Evolutionary conservation across 441 rosid species (phyloP).

Genomic region (Croton setiger): DNA sequence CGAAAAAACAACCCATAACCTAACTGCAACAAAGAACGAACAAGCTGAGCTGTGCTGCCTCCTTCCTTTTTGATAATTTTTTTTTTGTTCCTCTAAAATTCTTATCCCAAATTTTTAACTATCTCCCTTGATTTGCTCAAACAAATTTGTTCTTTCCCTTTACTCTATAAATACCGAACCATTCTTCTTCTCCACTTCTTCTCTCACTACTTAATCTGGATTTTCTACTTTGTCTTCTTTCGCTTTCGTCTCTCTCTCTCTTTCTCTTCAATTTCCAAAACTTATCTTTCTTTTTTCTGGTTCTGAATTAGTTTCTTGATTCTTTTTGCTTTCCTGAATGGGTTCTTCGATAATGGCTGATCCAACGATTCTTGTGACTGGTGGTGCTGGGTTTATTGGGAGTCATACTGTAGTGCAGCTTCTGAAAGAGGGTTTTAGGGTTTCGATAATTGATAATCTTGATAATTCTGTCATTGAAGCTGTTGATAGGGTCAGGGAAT

Average conservation of each 20-base stretch:
- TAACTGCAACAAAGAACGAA: conserved; percentile 1
- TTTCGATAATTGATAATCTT: conserved; percentile 71
- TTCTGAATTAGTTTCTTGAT: background rate
- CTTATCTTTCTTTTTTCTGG: background rate
- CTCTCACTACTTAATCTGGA: background rate
- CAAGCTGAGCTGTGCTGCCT: background rate
- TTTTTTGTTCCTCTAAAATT: conserved; percentile 12
- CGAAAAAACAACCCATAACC: conserved; percentile 5
- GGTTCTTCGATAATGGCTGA: conserved; percentile 46
- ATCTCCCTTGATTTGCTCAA: conserved; percentile 42
- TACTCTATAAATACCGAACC: background rate
- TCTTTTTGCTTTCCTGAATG: background rate
- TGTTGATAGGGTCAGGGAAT: conserved; percentile 54
- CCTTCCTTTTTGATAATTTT: too few species aligned
- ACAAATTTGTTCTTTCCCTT: background rate
- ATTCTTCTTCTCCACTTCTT: background rate
- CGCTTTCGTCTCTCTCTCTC: background rate
- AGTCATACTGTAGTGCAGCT: conserved; percentile 88
- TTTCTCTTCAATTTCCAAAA: background rate
- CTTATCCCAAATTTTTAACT: conserved; percentile 32
- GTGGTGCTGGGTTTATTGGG: conserved; percentile 96
- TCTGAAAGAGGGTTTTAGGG: conserved; percentile 59
- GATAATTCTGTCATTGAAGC: conserved; percentile 68
- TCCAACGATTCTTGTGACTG: conserved; percentile 66
- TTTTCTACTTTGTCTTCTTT: background rate